phyloP scores from a whole-genome alignment of 345 rosid species.

The Gossypium arboreum region DNA sequence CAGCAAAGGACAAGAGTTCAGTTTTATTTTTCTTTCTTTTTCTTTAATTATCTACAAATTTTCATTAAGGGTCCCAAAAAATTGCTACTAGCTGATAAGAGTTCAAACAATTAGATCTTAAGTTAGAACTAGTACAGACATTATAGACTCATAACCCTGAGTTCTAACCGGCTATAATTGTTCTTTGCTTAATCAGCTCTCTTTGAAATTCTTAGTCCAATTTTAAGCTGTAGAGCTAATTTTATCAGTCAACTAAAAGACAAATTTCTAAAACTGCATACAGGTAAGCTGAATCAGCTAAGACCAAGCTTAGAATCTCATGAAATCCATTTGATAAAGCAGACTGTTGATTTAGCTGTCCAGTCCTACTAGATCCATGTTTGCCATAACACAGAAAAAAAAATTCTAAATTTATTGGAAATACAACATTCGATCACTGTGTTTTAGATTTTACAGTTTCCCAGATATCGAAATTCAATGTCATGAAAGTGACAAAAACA shows the following conservation, averaged over 20 bases:
- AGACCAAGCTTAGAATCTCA: conserved; percentile 10
- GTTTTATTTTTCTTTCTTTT: not conserved
- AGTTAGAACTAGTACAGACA: not conserved
- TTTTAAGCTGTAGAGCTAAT: not conserved
- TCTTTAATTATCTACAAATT: not conserved
- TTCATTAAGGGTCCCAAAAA: conserved; percentile 3
- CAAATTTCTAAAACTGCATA: not conserved
- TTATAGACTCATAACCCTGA: not conserved
- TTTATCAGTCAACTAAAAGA: conserved; percentile 1
- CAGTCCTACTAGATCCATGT: not conserved
- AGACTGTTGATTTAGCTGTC: not conserved
- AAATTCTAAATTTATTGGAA: conserved; percentile 2
- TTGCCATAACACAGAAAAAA: not conserved
- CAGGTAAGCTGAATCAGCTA: not conserved
- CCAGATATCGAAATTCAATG: conserved; percentile 16
- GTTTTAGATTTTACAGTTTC: conserved; percentile 12
- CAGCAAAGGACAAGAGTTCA: not conserved
- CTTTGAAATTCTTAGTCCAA: not conserved
- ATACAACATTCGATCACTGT: conserved; percentile 15
- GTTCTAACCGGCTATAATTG: not conserved
- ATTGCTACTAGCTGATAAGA: not conserved
- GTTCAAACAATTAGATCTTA: not conserved
- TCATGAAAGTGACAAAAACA: not conserved
- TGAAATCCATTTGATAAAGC: not conserved
- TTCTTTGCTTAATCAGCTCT: not conserved